Base-by-base conservation (phyloP, 306 rosid species). In the Vigna radiata region DNA sequence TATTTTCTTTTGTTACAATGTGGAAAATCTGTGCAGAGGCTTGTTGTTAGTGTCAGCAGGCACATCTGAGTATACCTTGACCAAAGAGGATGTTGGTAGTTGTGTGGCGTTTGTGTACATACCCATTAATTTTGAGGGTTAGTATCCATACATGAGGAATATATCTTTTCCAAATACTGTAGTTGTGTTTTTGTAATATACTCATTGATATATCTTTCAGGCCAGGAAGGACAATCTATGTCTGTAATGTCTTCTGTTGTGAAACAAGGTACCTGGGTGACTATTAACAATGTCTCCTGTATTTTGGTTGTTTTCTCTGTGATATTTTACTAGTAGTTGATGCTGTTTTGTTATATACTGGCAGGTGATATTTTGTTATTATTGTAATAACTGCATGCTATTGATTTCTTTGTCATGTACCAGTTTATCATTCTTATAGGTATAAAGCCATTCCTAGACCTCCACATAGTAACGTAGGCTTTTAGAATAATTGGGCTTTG, bases 121-220 rank as follows among this genome's bases (percentile, higher is more conserved):
- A 81, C 99, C 99, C 61, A 90, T 87, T 82, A 95, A 95, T 67
- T 87, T 95, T 82, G 99, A 95, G 84, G 99, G 99, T 95, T 74
- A 81, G 62, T 77, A 68, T 69, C 72, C 68, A 29, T 68, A 71
- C 60, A 75, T 65, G 31, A 70, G 70, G 31, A 49, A 4, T 67
- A 15, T 55, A 58, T 78, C 36, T 61, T 76, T 72, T 72, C 25
- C 60, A 7, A 77, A 56, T 68, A 21, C 18, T 65, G 82, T 67
- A 71, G 72, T 43, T 31, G 37, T 79, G 37, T 46, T 54, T 67
- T 44, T 12, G 5, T 85, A 75, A 77, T 39, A 46, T 75, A 50
- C 63, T 76, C 71, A 27, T 67, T 76, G 73, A 71, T 73, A 39
- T 82, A 72, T 77, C 76, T 58, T 77, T 72, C 85, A 95, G 99